Evolutionary conservation across 371 early-diverging fungal species (phyloP), one percentile per base, ranked within the genome.

Genomic region (Mucor sp.): DNA sequence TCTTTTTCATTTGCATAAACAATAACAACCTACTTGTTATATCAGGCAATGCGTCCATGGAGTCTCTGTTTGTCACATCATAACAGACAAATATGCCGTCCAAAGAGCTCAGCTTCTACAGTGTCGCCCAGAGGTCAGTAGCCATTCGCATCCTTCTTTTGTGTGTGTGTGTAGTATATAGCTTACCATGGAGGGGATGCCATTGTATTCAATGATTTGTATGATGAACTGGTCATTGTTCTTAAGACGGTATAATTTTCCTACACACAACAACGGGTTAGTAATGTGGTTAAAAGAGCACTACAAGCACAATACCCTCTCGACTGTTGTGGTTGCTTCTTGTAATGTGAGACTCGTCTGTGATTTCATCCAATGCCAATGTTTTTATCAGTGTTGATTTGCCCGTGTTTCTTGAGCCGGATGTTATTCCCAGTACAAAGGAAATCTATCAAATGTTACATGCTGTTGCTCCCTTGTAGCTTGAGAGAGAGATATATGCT

Each of bases 1-100:
- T 12, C 60, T n/a, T 28, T 44, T 39, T 39, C 17, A 43, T 43
- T 23, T 35, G 35, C 53, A 59, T 41, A 41, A 23, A n/a, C n/a
- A n/a, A 60, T 25, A 35, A 35, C 64, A 72, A 35, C 47, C 53
- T 76, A 79, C 79, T 76, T 30, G 76, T 74, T 35, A 76, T 62
- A 67, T 76, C 79, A 37, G 77, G 79, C 50, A 79, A 48, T 37
- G 71, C 66, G 41, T 72, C 71, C 75, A 76, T 70, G 6, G 79
- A 79, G 58, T 74, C 79, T 55, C 69, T 66, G 62, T 76, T 74
- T 27, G 72, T 74, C 28, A 67, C 62, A 47, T 79, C 79, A 58
- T 76, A 79, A 41, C 79, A 76, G 32, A 79, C 76, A 47, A 79
- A 65, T 17, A 67, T 70, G 47, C 77, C 71, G 56, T 79, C 70